Conservation (phyloP, 345 rosid species). For the Reutealis trisperma region DNA sequence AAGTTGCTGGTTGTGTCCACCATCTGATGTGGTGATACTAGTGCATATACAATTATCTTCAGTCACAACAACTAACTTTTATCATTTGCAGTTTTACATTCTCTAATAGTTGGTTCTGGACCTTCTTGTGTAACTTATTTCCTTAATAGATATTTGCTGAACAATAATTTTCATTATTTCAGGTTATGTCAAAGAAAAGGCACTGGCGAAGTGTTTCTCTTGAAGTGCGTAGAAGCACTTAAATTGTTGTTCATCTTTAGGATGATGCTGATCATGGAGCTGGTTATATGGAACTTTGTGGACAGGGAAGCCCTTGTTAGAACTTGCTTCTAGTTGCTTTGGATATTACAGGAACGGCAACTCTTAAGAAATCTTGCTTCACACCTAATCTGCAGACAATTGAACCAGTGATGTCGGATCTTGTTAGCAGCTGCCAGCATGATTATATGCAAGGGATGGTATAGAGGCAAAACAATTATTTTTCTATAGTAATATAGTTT, state of each 20-base stretch:
- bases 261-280: background rate
- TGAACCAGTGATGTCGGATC: background rate
- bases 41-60: background rate
- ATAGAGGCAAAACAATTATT: background rate
- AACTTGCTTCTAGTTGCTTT: background rate
- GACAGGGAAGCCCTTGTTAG: background rate
- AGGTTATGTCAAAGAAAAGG: slow-evolving; percentile 52
- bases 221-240: slow-evolving; percentile 32
- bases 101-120: background rate
- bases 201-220: slow-evolving; percentile 45
- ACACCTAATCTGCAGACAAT: background rate
- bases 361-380: background rate
- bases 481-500: background rate
- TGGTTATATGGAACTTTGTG: background rate
- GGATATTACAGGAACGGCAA: background rate
- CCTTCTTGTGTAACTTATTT: too few relatives aligned
- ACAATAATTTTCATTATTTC: slow-evolving; percentile 22
- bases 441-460: background rate
- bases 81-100: background rate
- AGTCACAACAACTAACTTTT: background rate
- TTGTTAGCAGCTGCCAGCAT: background rate
- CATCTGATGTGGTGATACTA: background rate
- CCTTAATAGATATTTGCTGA: slow-evolving; percentile 6
- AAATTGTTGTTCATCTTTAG: background rate
- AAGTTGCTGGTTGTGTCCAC: too few relatives aligned